These are phyloP conservation scores for Dendrobium chrysotoxum DNA, from an alignment of 106 monocot genomes.

Conservation along the genomic window DNA sequence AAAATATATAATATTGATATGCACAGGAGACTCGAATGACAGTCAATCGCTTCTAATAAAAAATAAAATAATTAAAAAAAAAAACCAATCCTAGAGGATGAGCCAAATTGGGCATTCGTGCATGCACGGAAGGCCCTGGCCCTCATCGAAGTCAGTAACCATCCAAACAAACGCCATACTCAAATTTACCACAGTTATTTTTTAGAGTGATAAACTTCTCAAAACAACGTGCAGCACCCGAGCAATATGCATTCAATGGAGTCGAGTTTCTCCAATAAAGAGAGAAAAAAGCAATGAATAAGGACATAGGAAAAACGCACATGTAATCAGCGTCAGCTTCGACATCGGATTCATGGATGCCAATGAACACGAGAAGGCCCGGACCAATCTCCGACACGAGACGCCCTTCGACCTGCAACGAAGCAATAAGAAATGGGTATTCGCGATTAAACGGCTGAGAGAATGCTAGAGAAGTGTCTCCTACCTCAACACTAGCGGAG, in stretches of 20 bases:
- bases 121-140: neutral
- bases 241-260: neutral
- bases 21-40: neutral
- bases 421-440: neutral
- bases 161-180: neutral
- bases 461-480: neutral
- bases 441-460: neutral
- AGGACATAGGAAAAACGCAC: slow-evolving; percentile 17
- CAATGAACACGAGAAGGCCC: slow-evolving; percentile 86
- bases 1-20: too few relatives aligned
- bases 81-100: neutral
- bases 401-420: slow-evolving; percentile 64
- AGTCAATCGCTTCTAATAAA: neutral
- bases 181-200: neutral
- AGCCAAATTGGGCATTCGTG: neutral
- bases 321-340: slow-evolving; percentile 94
- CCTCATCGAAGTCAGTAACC: neutral
- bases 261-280: neutral
- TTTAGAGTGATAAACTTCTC: neutral
- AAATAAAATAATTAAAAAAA: neutral
- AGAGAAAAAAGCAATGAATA: neutral
- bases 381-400: slow-evolving; percentile 78
- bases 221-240: neutral
- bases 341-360: slow-evolving; percentile 69
- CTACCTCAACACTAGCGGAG: slow-evolving; percentile 88